Evolutionary conservation across 108 stramenopile genomes (phyloP).

Genomic region (Discostella pseudostelligera): DNA sequence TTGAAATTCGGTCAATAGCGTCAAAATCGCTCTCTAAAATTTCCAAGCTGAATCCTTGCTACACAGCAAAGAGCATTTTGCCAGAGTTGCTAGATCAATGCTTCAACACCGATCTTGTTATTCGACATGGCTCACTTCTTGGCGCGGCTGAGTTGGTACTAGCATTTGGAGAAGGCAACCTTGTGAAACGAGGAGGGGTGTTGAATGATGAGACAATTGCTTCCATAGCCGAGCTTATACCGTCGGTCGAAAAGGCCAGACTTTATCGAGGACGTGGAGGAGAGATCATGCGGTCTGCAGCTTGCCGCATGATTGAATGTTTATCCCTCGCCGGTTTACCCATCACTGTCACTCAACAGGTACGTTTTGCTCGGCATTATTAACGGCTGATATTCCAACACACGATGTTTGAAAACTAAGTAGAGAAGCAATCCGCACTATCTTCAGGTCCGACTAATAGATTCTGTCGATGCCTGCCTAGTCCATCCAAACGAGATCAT

Average conservation of each 20-base stretch:
- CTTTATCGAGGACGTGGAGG: slow-evolving; percentile 97
- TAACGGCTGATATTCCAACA: background rate
- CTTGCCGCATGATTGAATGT: slow-evolving; percentile 91
- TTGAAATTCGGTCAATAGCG: slow-evolving; percentile 74
- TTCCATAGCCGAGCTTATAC: slow-evolving; percentile 66
- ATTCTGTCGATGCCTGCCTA: slow-evolving; percentile 89
- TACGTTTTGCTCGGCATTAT: slow-evolving; percentile 11
- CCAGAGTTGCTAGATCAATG: slow-evolving; percentile 69
- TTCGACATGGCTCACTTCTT: slow-evolving; percentile 87
- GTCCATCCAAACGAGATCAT: slow-evolving; percentile 92
- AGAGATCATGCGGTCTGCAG: slow-evolving; percentile 91
- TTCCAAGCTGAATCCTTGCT: slow-evolving; percentile 55
- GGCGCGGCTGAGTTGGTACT: slow-evolving; percentile 84
- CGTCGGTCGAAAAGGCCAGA: slow-evolving; percentile 88
- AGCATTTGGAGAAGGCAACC: slow-evolving; percentile 53
- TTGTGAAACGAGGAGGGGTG: slow-evolving; percentile 18
- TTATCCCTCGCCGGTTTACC: slow-evolving; percentile 70
- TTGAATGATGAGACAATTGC: slow-evolving; percentile 25
- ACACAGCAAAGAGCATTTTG: slow-evolving; percentile 55
- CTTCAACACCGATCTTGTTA: slow-evolving; percentile 58
- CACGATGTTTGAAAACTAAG: too few relatives aligned
- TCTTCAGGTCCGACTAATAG: slow-evolving; percentile 79
- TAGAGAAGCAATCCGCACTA: too few relatives aligned
- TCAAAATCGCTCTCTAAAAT: slow-evolving; percentile 74
- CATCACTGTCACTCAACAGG: slow-evolving; percentile 74